Base-by-base conservation (phyloP, 352 stramenopile species). In the Pythium coloratum region DNA sequence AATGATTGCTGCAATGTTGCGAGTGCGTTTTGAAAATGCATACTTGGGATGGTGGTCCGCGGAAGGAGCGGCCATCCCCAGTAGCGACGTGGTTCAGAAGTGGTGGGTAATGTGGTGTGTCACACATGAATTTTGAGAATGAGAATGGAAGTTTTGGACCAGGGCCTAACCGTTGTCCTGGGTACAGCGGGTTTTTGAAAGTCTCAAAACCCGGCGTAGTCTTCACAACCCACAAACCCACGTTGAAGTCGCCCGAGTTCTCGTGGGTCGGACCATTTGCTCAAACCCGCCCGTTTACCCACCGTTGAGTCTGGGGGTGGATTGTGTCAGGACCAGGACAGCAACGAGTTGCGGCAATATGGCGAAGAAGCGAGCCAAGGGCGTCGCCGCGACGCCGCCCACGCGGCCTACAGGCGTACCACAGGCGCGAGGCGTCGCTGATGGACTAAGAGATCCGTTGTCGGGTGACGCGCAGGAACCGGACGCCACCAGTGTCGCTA, bases 351-450 rank as follows among this genome's bases (percentile, higher is more conserved):
- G 28, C 28, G 16, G 16, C 42, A 38, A 28, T 30, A 86, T 84
- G 78, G 62, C 70, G 66, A 84, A 82, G 73, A 81, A 81, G 71
- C 73, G 74, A 36, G 69, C 40, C 61, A 70, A 64, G 66, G 67
- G 62, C n/a, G 46, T 18, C 6, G 46, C 46, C 12, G 44, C 65
- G 60, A 55, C 50, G 60, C 12, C 26, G 56, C 34, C 32, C 32
- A 42, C 42, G 13, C 56, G 38, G 18, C 33, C 49, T 40, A 28
- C 6, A 24, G 32, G 28, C 16, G 40, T 26, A 1, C 26, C 59
- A 30, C 28, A 32, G n/a, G 18, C 26, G 4, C 44, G 16, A 3
- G 28, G 30, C 34, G 49, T 3, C 12, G 32, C 32, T 16, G 46
- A 24, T 16, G 18, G n/a, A 14, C 12, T 20, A 20, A 0, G 6